Base-by-base conservation (phyloP, 306 rosid genomes). In the Cucumis hystrix region DNA sequence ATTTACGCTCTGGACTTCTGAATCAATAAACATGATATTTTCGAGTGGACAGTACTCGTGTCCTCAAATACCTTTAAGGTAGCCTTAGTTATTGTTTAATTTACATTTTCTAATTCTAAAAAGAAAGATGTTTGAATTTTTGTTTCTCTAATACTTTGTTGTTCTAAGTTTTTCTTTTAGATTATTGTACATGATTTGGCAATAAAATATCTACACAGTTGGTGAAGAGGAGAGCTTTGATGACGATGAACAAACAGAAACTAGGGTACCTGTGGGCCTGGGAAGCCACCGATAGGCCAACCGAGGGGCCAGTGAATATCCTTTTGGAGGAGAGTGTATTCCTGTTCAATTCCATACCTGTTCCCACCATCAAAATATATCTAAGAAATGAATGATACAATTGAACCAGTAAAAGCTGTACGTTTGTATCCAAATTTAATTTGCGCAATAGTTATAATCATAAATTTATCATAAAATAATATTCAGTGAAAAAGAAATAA, bases 291-390 rank as follows among this genome's bases (percentile, higher is more conserved):
- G 21, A 83, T 11, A 0, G 91, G 86, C 91, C 91, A 87, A 5
- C 88, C 91, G 1, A 85, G 72, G 2, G 91, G 91, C 86, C 91
- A 85, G 4, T 43, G 52, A 2, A 47, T 21, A 51, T 81, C 85
- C 81, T 87, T 85, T n/a, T 83, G 88, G 40, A 87, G 87, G 56
- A 87, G 88, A 63, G 91, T 87, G 73, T 87, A 87, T 66, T 87
- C 91, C 35, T 87, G 91, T 74, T 87, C 91, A 74, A 87, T 87
- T 6, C 91, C 91, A 71, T 74, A 87, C 91, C 91, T 87, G 33
- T 58, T 39, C 6, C 4, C 67, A 58, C 59, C 21, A 72, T 9
- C 41, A 51, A 72, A 49, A 49, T 30, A 51, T 43, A 54, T 49
- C 43, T 30, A 69, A 69, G 20, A 23, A 9, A 28, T 21, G n/a